Evolutionary conservation across 208 protist species (phyloP), one percentile per base, ranked within the genome.

Genomic region (Crithidia thermophila): DNA sequence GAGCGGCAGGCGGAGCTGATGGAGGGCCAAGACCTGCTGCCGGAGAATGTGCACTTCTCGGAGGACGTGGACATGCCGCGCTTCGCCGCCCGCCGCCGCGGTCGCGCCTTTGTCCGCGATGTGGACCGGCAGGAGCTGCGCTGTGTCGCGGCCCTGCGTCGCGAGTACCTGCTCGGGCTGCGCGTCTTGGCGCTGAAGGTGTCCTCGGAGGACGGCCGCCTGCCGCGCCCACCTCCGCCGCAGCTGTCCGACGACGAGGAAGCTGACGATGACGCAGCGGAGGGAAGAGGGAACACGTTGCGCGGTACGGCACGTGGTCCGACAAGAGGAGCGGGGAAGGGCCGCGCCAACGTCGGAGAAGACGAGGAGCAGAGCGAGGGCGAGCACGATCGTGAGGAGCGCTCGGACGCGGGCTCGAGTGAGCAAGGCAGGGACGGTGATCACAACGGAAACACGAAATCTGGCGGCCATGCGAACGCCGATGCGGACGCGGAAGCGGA

Each of bases 131-230:
- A 67, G 33, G 90, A 95, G 72, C 73, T 67, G 28, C 65, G 82
- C 7, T 81, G 79, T 49, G 83, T 95, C 33, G 64, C 61, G 13
- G 79, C 61, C 16, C 75, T 93, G 10, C 82, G 90, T 4, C 80
- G 77, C 21, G 81, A 82, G 69, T 93, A 93, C 61, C 69, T 77
- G n/a, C 77, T 93, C 9, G 77, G 72, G 16, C 70, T 79, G 27
- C 68, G 83, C 50, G 69, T 84, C 21, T 45, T 95, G 37, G 72
- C 63, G 7, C 59, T 91, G 43, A 82, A 69, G 65, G 61, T 85
- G 27, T 67, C 59, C 0, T 7, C 21, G 23, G 28, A 78, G 28
- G 73, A 90, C 52, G 89, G 86, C 6, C 51, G 67, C 45, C 82
- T 92, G 34, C 83, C 75, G 4, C 69, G 72, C 1, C 79, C 83